Evolutionary conservation across 202 grass and related monocot species (phyloP).

Genomic region (Panicum hallii): DNA sequence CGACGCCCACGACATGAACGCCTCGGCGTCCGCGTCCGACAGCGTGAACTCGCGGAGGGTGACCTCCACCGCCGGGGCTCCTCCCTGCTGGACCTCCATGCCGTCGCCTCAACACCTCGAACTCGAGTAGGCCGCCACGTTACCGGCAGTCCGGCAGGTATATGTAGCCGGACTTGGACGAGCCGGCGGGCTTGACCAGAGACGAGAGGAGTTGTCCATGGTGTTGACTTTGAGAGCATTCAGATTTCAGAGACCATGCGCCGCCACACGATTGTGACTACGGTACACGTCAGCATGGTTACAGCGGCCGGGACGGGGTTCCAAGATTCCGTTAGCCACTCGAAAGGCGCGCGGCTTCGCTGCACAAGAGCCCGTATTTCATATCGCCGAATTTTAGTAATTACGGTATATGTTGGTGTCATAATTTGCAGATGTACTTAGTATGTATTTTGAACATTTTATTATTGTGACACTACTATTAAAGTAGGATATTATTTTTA

Average conservation of each 20-base stretch:
- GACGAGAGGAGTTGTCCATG: neutral
- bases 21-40: slow-evolving; percentile 54
- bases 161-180: neutral
- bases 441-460: no score
- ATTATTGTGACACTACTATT: no score
- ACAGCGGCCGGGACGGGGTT: no score
- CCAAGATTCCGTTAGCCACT: no score
- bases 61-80: neutral
- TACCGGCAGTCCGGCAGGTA: neutral
- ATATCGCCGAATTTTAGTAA: no score
- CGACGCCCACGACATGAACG: slow-evolving; percentile 74
- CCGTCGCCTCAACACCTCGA: neutral
- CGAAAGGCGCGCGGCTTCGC: no score
- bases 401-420: no score
- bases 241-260: neutral
- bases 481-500: no score
- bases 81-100: slow-evolving; percentile 13
- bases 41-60: slow-evolving; percentile 63
- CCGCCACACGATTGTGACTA: neutral
- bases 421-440: no score
- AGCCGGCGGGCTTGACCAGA: neutral
- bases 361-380: no score
- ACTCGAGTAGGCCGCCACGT: neutral
- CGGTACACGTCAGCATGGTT: no score
- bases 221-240: neutral